Evolutionary conservation across 2,329 filamentous ascomycete species (phyloP).

Genomic region (Exophiala xenobiotica): DNA sequence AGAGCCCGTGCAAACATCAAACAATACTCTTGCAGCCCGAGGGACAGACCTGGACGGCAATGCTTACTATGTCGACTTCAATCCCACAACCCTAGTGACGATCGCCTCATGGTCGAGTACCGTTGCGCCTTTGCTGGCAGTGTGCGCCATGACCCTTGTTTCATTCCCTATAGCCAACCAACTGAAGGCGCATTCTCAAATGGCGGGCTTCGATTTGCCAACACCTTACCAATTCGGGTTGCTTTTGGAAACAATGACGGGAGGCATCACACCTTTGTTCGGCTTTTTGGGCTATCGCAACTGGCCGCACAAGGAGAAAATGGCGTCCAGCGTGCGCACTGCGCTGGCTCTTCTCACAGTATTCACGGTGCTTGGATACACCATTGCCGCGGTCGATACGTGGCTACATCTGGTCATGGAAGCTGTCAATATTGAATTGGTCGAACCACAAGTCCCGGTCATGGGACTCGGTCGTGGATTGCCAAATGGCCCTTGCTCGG

Average conservation of each 20-base stretch:
- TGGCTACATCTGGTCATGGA: conserved; percentile 33
- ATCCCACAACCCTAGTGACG: neutral
- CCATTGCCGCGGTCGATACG: conserved; percentile 26
- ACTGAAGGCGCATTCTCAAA: neutral
- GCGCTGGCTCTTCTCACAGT: conserved; percentile 1
- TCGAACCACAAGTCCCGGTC: conserved; percentile 3
- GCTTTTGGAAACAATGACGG: neutral
- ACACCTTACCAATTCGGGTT: neutral
- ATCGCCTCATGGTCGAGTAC: neutral
- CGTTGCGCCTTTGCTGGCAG: neutral
- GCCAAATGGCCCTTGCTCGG: conserved; percentile 5
- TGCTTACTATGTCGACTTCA: neutral
- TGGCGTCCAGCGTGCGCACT: conserved; percentile 16
- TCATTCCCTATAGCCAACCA: neutral
- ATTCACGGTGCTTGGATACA: conserved; percentile 5
- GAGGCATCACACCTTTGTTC: neutral
- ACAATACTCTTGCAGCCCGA: neutral
- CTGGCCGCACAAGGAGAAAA: conserved; percentile 6
- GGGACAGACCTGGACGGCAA: neutral
- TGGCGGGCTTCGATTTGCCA: neutral
- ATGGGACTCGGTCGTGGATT: conserved; percentile 2
- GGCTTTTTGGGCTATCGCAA: neutral
- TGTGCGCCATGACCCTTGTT: neutral
- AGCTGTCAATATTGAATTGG: conserved; percentile 26
- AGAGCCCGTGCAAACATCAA: neutral